Conservation (phyloP, 768 basidiomycete species). For the Boletus sensibilis region DNA sequence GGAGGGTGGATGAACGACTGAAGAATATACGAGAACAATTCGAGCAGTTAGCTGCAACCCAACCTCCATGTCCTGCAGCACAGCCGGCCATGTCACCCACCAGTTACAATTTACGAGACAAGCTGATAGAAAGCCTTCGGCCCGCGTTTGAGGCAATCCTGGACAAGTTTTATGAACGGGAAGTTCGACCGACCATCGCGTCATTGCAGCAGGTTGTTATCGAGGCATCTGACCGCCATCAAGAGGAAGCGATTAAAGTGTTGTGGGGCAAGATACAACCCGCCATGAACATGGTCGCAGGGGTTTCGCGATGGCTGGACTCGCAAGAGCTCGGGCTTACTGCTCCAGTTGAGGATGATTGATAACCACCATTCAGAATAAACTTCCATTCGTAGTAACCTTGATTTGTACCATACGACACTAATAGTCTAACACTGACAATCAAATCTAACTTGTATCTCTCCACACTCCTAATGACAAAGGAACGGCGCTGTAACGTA, state of each 20-base stretch:
- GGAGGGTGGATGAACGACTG: slow-evolving; percentile 14
- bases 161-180: slow-evolving; percentile 23
- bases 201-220: slow-evolving; percentile 10
- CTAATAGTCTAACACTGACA: neutral
- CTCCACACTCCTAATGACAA: slow-evolving; percentile 4
- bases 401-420: slow-evolving; percentile 20
- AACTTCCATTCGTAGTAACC: slow-evolving; percentile 15
- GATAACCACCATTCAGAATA: neutral
- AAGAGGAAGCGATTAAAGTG: slow-evolving; percentile 21
- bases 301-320: slow-evolving; percentile 31
- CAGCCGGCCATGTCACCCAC: neutral
- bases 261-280: slow-evolving; percentile 30
- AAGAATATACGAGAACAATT: slow-evolving; percentile 18
- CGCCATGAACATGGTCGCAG: slow-evolving; percentile 33
- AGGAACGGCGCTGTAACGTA: slow-evolving; percentile 33
- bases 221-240: slow-evolving; percentile 19
- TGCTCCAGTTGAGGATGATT: slow-evolving; percentile 14
- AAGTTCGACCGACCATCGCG: slow-evolving; percentile 22
- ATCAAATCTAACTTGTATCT: neutral
- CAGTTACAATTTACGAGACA: slow-evolving; percentile 1
- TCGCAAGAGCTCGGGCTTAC: slow-evolving; percentile 27
- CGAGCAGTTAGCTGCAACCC: slow-evolving; percentile 13
- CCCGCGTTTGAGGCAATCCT: slow-evolving; percentile 20
- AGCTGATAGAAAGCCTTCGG: slow-evolving; percentile 20
- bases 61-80: neutral